These are phyloP conservation scores for Aspergillus sergii DNA, from an alignment of 2,329 filamentous ascomycete genomes.

Conservation along the genomic window DNA sequence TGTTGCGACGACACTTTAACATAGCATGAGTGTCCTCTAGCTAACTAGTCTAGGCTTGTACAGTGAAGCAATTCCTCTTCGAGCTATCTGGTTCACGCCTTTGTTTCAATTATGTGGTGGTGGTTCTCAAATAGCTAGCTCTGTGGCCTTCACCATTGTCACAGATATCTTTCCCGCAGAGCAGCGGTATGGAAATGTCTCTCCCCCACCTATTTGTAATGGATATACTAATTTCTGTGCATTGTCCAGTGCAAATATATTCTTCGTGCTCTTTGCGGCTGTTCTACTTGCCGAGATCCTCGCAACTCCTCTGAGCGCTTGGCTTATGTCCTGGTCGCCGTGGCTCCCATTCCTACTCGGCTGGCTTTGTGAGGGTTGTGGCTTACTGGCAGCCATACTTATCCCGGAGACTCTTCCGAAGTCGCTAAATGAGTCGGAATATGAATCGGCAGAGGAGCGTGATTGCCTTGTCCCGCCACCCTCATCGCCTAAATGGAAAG, in stretches of 20 bases:
- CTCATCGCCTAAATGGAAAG: not conserved
- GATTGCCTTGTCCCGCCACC: not conserved
- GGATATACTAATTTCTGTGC: not conserved
- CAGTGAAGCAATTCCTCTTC: constrained; percentile 10
- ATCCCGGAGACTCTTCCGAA: constrained; percentile 15
- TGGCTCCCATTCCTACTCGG: constrained; percentile 16
- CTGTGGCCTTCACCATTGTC: constrained; percentile 13
- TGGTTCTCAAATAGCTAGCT: constrained; percentile 11
- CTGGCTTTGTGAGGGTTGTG: constrained; percentile 6
- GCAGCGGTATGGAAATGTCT: not conserved
- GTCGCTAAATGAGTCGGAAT: not conserved
- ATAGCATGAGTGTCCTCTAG: not conserved
- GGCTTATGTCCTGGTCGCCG: constrained; percentile 12
- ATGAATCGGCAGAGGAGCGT: not conserved
- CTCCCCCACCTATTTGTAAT: not conserved
- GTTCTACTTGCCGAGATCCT: constrained; percentile 12
- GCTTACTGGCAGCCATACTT: constrained; percentile 1
- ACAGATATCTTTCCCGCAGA: constrained; percentile 17
- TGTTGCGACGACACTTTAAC: not conserved
- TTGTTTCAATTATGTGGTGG: constrained; percentile 19
- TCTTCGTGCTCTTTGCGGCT: constrained; percentile 10
- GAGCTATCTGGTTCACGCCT: constrained; percentile 16
- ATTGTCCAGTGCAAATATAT: constrained; percentile 10
- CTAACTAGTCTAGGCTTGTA: constrained; percentile 11
- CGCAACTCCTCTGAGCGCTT: constrained; percentile 15